Evolutionary conservation across 208 protist species (phyloP).

Genomic region (Leishmania tropica): DNA sequence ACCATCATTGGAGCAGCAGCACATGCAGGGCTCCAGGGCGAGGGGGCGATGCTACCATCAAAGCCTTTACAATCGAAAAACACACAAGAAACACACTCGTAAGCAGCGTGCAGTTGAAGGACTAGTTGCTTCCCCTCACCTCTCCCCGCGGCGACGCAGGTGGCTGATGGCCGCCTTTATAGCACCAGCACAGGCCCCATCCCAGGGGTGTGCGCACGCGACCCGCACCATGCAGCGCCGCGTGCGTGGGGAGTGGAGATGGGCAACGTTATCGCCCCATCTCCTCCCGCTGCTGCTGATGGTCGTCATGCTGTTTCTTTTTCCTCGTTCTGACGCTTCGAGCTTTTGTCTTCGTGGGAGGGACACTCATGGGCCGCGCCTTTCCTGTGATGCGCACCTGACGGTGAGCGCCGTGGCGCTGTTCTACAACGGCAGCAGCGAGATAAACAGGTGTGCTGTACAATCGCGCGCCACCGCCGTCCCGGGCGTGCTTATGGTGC

Average conservation of each 20-base stretch:
- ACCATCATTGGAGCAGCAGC: not conserved
- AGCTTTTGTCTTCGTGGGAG: slow-evolving; percentile 3
- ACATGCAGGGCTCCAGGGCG: not conserved
- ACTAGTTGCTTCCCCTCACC: no score
- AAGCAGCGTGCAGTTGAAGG: not conserved
- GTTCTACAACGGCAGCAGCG: not conserved
- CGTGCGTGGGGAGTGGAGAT: not conserved
- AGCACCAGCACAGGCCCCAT: not conserved
- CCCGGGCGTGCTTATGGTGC: slow-evolving; percentile 13
- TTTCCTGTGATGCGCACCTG: slow-evolving; percentile 3
- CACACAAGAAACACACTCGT: no score
- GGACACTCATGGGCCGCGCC: not conserved
- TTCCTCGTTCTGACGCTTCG: not conserved
- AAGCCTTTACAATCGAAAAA: not conserved
- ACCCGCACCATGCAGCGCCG: not conserved
- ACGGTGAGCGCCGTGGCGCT: not conserved
- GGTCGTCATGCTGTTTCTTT: not conserved
- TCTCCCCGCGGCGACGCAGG: not conserved
- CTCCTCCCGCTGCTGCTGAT: not conserved
- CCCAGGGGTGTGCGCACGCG: not conserved
- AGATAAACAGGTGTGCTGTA: not conserved
- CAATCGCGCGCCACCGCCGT: not conserved
- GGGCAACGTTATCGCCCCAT: not conserved
- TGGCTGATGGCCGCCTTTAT: not conserved
- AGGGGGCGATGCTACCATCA: not conserved